phyloP scores from a whole-genome alignment of 2,329 filamentous ascomycete genomes.

The Trichocomaceae sp. region DNA sequence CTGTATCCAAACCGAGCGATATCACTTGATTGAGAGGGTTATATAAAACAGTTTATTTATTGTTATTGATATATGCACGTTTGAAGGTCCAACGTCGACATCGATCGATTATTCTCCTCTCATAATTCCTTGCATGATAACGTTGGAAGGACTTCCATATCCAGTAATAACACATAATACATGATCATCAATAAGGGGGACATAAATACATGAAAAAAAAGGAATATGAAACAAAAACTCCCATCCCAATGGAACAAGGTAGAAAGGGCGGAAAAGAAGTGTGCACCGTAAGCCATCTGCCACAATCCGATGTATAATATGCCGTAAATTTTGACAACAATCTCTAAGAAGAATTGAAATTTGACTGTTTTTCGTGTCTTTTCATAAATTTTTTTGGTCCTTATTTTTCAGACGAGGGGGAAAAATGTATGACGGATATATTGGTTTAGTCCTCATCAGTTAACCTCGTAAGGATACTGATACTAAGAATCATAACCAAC shows the following conservation, averaged over 20 bases:
- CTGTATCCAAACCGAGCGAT: background rate
- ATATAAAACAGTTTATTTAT: background rate
- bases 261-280: background rate
- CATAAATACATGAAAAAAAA: conserved; percentile 8
- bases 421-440: background rate
- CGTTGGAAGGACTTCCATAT: background rate
- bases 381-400: background rate
- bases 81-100: background rate
- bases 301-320: background rate
- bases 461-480: conserved; percentile 64
- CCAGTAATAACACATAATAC: conserved; percentile 2
- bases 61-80: background rate
- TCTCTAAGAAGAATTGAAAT: background rate
- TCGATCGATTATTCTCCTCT: background rate
- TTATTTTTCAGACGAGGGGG: background rate
- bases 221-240: background rate
- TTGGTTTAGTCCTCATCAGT: conserved; percentile 35
- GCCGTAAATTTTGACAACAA: background rate
- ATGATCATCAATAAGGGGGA: conserved; percentile 2
- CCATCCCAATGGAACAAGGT: background rate
- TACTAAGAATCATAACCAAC: conserved; percentile 94
- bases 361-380: background rate
- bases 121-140: background rate
- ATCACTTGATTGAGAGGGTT: background rate
- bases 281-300: background rate